These are phyloP conservation scores for Mucor lusitanicus DNA, from an alignment of 371 early-diverging fungal species.

Conservation along the genomic window DNA sequence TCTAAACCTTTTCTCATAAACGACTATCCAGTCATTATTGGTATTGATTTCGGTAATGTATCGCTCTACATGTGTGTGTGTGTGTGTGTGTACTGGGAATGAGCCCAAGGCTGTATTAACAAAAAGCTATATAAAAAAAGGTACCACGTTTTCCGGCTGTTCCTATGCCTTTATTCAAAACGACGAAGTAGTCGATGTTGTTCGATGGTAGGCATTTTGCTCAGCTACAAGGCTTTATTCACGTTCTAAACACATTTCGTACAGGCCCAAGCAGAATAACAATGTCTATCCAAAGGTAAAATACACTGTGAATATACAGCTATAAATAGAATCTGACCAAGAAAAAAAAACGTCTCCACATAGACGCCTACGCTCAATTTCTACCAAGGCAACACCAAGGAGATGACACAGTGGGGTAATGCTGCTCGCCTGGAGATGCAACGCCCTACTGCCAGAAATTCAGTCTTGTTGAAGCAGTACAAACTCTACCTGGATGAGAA, in stretches of 20 bases:
- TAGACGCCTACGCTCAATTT: constrained; percentile 54
- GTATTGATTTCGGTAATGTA: constrained; percentile 49
- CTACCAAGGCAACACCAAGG: constrained; percentile 44
- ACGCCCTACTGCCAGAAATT: constrained; percentile 31
- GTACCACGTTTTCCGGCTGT: constrained; percentile 54
- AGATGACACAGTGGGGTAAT: constrained; percentile 53
- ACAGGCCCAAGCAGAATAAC: constrained; percentile 61
- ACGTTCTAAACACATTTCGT: neutral
- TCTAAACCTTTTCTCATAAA: constrained; percentile 39
- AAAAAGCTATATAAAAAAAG: constrained; percentile 20
- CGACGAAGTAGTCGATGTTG: constrained; percentile 63
- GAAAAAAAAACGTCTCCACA: neutral
- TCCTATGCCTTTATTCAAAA: constrained; percentile 54
- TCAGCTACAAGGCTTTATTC: neutral
- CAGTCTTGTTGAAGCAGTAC: constrained; percentile 46
- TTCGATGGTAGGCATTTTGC: constrained; percentile 45
- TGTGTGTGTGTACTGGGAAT: neutral
- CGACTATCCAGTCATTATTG: constrained; percentile 50
- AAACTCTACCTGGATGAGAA: constrained; percentile 53
- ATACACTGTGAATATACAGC: constrained; percentile 1
- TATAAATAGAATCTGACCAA: neutral
- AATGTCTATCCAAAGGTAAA: constrained; percentile 61
- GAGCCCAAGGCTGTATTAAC: neutral
- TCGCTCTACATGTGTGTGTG: too few species aligned
- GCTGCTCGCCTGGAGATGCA: constrained; percentile 32